Evolutionary conservation across 2,329 filamentous ascomycete genomes (phyloP).

Genomic region (Talaromyces funiculosus): DNA sequence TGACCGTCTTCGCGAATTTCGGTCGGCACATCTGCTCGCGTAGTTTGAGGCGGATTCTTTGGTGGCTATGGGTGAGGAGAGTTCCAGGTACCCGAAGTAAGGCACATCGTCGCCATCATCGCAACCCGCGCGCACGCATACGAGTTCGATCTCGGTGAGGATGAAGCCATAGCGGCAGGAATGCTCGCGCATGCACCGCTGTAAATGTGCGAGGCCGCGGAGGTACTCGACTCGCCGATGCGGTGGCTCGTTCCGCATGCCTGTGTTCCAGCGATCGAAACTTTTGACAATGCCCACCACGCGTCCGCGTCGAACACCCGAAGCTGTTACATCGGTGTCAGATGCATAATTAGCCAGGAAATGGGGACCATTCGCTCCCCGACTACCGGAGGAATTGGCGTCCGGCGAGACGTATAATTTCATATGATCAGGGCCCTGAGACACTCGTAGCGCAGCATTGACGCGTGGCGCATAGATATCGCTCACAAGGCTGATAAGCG

Average conservation of each 20-base stretch:
- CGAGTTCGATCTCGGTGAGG: conserved; percentile 89
- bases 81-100: conserved; percentile 83
- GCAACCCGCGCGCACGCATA: conserved; percentile 75
- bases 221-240: conserved; percentile 86
- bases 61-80: conserved; percentile 54
- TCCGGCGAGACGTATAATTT: conserved; percentile 39
- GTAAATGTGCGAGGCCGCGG: conserved; percentile 75
- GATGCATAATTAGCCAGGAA: conserved; percentile 51
- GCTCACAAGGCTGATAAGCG: conserved; percentile 69
- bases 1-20: not conserved
- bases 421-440: conserved; percentile 60
- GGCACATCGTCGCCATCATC: conserved; percentile 57
- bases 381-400: conserved; percentile 30
- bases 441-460: conserved; percentile 74
- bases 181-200: conserved; percentile 89
- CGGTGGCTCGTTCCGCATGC: conserved; percentile 80
- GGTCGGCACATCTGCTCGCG: not conserved
- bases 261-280: conserved; percentile 92
- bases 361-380: conserved; percentile 43
- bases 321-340: conserved; percentile 44
- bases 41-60: conserved; percentile 32
- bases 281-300: conserved; percentile 82
- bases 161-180: conserved; percentile 93
- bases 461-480: conserved; percentile 79
- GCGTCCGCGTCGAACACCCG: conserved; percentile 52